Evolutionary conservation across 2,329 filamentous ascomycete genomes (phyloP), one percentile per base, ranked within the genome.

Genomic region (Clonostachys sp.): DNA sequence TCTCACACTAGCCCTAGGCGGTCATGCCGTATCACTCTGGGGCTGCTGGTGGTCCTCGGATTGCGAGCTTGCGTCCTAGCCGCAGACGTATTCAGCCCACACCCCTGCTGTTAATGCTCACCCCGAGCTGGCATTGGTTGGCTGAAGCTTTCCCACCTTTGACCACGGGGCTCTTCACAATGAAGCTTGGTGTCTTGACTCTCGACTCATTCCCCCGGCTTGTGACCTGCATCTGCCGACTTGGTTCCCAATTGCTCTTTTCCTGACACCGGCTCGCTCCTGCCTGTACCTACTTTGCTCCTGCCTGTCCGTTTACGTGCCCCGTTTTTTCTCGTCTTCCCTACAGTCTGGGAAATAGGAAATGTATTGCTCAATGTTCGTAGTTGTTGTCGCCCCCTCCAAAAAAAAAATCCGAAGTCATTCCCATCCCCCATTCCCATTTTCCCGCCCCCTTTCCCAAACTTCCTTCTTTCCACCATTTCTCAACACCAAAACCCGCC

Each of bases 341-440:
- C 62, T 64, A 61, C 65, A 63, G 66, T 66, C 68, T 66, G 67
- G 65, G 64, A 61, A 68, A 66, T 39, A 39, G 70, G 67, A 66
- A 68, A 68, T 64, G 57, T 64, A 30, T 44, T 66, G 62, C 65
- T 30, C 24, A 10, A 30, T 64, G 53, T 57, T 42, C 56, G 57
- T 62, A 61, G 36, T 39, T 39, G 36, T 18, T 30, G 24, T 18
- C 36, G 36, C 14, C 62, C 18, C 24, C 16, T 33, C 68, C 49
- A 45, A 45, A 34, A 59, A 71, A 75, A 73, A 73, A 73, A 68
- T 10, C n/a, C 65, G 70, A 71, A 74, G 68, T 69, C 71, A 75
- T 78, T 73, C 71, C 73, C 71, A 68, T 38, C 44, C 33, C 43
- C 16, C 57, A 51, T 44, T 48, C 40, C 53, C 41, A 46, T 52